Base-by-base conservation (phyloP, 1,139 yeast species). In the Starmera stellimalicola region DNA sequence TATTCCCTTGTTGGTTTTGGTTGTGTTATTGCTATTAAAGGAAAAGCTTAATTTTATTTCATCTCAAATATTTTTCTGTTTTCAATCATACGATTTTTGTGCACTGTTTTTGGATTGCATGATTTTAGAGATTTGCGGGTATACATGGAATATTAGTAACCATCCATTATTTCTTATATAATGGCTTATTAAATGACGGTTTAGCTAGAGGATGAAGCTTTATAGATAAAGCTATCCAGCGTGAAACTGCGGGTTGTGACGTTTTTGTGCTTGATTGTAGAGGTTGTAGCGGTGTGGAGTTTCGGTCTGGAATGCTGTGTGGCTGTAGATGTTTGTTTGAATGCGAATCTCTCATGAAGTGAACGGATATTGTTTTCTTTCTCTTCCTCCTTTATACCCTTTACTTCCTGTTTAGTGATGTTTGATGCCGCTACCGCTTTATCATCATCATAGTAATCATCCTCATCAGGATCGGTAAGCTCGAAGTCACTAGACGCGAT, bases 391-490 rank as follows among this genome's bases (percentile, higher is more conserved):
- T 24, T 15, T 12, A 27, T 20, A 10, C 17, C 31, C 16, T 32
- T 25, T 15, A 6, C n/a, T 6, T 26, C 17, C n/a, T 14, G 7
- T 26, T 6, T 26, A 8, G n/a, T 18, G 15, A 19, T 20, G 5
- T 16, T 22, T n/a, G 18, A n/a, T 11, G 17, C 18, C 7, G 16
- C 10, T 19, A 10, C n/a, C 19, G 14, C 14, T 5, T 12, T 5
- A 14, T 28, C 23, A 9, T 26, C 33, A 8, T 33, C 33, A 3
- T 29, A 20, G 4, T 28, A 24, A 7, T 25, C 41, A 19, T 41
- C 44, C 12, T 46, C 52, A 44, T 70, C 69, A 8, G 48, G 41
- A 34, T 49, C 53, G 8, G 47, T 45, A 41, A 49, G 40, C 10
- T 49, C 53, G 30, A 44, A 46, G 18, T 49, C 53, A 35, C 53